These are phyloP conservation scores for Candida ulmi DNA, from an alignment of 805 yeast species.

Conservation along the genomic window DNA sequence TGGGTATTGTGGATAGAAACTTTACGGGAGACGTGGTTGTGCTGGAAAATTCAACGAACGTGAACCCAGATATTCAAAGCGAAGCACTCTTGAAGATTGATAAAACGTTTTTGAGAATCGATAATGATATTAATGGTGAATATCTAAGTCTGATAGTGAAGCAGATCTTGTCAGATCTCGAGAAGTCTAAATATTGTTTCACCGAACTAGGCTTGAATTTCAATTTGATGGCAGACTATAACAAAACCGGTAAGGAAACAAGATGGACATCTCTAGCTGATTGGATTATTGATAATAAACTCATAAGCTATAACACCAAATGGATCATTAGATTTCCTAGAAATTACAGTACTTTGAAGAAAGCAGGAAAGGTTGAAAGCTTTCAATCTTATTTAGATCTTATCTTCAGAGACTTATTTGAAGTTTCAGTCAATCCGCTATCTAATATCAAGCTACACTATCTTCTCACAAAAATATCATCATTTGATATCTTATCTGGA, in stretches of 20 bases:
- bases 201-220: conserved; percentile 33
- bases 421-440: conserved; percentile 19
- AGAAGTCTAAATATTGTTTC: conserved; percentile 33
- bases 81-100: conserved; percentile 26
- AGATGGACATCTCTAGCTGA: conserved; percentile 28
- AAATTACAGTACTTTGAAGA: conserved; percentile 22
- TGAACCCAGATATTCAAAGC: conserved; percentile 19
- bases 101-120: conserved; percentile 29
- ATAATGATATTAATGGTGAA: conserved; percentile 32
- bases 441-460: conserved; percentile 24
- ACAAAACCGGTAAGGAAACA: conserved; percentile 6
- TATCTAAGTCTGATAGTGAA: conserved; percentile 29
- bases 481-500: conserved; percentile 26
- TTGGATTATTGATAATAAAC: conserved; percentile 31
- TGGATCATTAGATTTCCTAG: conserved; percentile 33
- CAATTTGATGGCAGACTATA: conserved; percentile 16
- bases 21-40: conserved; percentile 20
- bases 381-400: conserved; percentile 29
- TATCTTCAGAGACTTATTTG: conserved; percentile 29
- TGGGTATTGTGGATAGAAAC: conserved; percentile 22
- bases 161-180: conserved; percentile 28
- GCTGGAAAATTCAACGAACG: conserved; percentile 16
- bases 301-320: conserved; percentile 33
- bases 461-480: conserved; percentile 27
- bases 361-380: conserved; percentile 12